phyloP scores from a whole-genome alignment of 2,329 filamentous ascomycete genomes.

The Tolypocladium cylindrosporum region DNA sequence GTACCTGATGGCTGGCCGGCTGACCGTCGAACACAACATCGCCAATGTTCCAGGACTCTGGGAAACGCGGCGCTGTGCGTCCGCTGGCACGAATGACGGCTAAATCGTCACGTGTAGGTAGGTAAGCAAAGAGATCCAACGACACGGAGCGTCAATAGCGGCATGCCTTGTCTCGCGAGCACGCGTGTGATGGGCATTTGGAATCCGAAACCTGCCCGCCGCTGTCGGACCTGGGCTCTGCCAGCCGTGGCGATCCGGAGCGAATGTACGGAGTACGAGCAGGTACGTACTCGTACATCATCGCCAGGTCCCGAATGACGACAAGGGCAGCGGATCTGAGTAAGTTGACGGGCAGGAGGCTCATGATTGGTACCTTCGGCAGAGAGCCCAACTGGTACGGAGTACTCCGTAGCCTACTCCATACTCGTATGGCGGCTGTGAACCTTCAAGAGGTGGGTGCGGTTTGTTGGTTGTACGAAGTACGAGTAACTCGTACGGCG shows the following conservation, averaged over 20 bases:
- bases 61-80: neutral
- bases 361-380: neutral
- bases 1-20: too few species aligned
- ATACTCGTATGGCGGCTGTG: neutral
- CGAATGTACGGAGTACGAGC: neutral
- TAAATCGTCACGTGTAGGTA: neutral
- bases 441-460: neutral
- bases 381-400: neutral
- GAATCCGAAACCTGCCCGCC: neutral
- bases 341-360: neutral
- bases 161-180: neutral
- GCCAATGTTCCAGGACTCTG: neutral
- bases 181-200: neutral
- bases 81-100: neutral
- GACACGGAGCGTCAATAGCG: neutral
- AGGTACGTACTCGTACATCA: neutral
- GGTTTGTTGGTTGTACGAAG: neutral
- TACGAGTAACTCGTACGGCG: neutral
- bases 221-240: neutral
- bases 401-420: too few species aligned
- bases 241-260: neutral
- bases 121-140: neutral
- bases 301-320: neutral
- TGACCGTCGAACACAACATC: neutral
- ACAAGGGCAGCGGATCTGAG: neutral